These are phyloP conservation scores for Prunus davidiana DNA, from an alignment of 306 rosid genomes.

Conservation along the genomic window DNA sequence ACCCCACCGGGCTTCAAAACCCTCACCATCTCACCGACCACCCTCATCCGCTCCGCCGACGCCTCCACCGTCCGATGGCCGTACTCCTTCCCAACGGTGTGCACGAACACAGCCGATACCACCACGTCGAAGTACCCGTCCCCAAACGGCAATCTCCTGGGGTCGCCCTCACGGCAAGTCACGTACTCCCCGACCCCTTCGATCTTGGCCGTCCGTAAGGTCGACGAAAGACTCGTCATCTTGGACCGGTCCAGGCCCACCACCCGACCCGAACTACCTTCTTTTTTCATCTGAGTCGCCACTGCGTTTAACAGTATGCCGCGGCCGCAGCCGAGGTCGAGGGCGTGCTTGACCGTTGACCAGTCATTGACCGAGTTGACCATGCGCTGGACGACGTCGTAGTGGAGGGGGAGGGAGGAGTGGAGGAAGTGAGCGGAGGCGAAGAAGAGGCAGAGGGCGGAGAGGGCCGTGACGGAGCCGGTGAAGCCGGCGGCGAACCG, in stretches of 20 bases:
- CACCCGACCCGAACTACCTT: conserved; percentile 89
- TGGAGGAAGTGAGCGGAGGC: conserved; percentile 90
- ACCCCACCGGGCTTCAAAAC: conserved; percentile 85
- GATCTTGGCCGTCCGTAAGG: conserved; percentile 63
- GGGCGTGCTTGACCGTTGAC: conserved; percentile 91
- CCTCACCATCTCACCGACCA: conserved; percentile 83
- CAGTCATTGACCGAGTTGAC: conserved; percentile 79
- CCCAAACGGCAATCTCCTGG: conserved; percentile 76
- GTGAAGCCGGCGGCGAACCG: conserved; percentile 87
- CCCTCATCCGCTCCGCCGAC: conserved; percentile 92
- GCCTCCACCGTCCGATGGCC: conserved; percentile 85
- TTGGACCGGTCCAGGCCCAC: conserved; percentile 78
- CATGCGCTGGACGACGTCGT: conserved; percentile 86
- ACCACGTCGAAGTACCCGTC: conserved; percentile 93
- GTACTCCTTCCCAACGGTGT: conserved; percentile 85
- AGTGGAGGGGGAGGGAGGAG: conserved; percentile 90
- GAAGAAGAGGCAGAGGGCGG: conserved; percentile 78
- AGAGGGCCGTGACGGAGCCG: conserved; percentile 75
- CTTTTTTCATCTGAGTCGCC: conserved; percentile 84
- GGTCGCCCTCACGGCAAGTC: conserved; percentile 92
- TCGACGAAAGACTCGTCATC: conserved; percentile 46
- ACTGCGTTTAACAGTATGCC: conserved; percentile 94
- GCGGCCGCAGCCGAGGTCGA: conserved; percentile 95
- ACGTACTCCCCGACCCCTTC: conserved; percentile 96
- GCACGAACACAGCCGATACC: conserved; percentile 89